A percentile compares a stretch with the other conserved stretches of the same genome.
phyloP scores from a whole-genome alignment of 2,329 filamentous ascomycete species.

The Torrubiellomyces zombiae region DNA sequence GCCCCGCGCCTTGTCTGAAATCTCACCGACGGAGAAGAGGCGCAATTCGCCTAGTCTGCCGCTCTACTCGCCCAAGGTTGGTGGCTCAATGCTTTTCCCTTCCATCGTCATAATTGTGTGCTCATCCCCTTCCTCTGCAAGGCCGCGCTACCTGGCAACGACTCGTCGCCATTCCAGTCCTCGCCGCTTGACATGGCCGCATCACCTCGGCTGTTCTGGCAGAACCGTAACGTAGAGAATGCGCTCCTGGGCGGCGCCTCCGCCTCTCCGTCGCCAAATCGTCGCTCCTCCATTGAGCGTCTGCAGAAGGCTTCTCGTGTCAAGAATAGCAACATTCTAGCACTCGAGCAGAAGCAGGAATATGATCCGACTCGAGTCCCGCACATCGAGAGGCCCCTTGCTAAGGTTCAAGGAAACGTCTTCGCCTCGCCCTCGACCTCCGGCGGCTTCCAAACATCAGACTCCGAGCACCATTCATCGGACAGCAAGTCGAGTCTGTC shows the following conservation, averaged over 20 bases:
- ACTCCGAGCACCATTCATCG: conserved; percentile 20
- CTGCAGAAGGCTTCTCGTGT: conserved; percentile 88
- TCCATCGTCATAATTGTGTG: conserved; percentile 1
- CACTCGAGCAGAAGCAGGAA: conserved; percentile 78
- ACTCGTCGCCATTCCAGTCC: conserved; percentile 72
- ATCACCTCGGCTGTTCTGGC: conserved; percentile 85
- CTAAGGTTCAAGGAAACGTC: conserved; percentile 58
- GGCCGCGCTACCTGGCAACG: conserved; percentile 44
- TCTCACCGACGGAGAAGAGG: conserved; percentile 70
- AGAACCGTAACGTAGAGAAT: conserved; percentile 67
- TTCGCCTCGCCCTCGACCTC: conserved; percentile 44
- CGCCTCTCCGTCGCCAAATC: conserved; percentile 52
- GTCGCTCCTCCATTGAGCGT: conserved; percentile 85
- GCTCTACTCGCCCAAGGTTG: conserved; percentile 31
- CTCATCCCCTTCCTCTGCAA: conserved; percentile 20
- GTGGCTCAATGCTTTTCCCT: conserved; percentile 5
- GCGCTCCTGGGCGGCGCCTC: conserved; percentile 43
- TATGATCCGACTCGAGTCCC: conserved; percentile 72
- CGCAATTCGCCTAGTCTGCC: conserved; percentile 89
- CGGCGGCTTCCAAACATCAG: conserved; percentile 34
- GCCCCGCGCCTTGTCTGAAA: conserved; percentile 70
- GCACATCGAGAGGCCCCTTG: conserved; percentile 66
- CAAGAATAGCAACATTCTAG: conserved; percentile 96
- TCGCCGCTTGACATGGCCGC: conserved; percentile 54
- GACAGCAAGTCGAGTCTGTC: conserved; percentile 28